phyloP scores from a whole-genome alignment of 768 basidiomycete genomes.

The Hericium rajendrae region DNA sequence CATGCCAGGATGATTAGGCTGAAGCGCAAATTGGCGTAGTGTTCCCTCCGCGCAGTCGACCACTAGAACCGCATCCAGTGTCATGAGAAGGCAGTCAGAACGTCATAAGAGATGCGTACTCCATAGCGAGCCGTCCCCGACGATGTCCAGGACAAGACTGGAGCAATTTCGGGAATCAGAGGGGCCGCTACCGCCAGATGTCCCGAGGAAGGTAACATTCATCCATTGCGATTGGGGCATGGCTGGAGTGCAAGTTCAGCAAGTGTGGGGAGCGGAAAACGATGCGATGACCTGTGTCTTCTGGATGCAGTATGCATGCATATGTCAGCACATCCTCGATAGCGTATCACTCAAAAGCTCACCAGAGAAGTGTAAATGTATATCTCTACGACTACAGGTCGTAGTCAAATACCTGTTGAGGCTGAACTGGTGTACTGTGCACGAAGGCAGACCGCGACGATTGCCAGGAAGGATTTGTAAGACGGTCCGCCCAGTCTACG shows the following conservation, averaged over 20 bases:
- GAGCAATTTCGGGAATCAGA: constrained; percentile 67
- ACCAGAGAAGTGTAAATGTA: too few relatives aligned
- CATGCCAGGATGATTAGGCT: constrained; percentile 25
- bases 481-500: too few relatives aligned
- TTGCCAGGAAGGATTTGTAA: too few relatives aligned
- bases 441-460: too few relatives aligned
- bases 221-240: constrained; percentile 28
- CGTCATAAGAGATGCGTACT: constrained; percentile 33
- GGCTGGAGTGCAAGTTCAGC: not conserved
- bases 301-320: too few relatives aligned
- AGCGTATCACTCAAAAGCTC: too few relatives aligned
- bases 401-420: too few relatives aligned
- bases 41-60: constrained; percentile 83
- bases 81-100: not conserved
- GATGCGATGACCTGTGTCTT: too few relatives aligned
- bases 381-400: too few relatives aligned
- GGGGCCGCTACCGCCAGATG: constrained; percentile 70
- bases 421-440: too few relatives aligned
- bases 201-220: constrained; percentile 64
- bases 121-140: constrained; percentile 51
- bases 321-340: too few relatives aligned
- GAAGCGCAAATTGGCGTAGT: constrained; percentile 51
- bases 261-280: too few relatives aligned
- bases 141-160: constrained; percentile 53
- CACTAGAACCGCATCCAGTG: constrained; percentile 33